Conservation (phyloP, 495 filamentous ascomycete genomes). For the Lepidopterella palustris region DNA sequence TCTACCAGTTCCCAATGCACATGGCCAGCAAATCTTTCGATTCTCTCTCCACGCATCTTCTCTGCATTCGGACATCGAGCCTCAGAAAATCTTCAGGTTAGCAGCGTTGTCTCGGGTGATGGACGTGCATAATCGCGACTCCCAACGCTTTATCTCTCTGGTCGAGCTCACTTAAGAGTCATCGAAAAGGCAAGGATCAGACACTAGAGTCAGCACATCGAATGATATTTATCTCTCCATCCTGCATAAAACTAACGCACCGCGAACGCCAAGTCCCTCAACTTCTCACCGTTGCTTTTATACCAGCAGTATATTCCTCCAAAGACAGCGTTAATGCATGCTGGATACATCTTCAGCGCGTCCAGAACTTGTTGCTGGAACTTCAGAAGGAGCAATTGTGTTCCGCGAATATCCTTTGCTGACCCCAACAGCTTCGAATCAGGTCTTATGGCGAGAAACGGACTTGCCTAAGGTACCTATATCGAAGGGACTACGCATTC, state of each 20-base stretch:
- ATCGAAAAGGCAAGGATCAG: not conserved
- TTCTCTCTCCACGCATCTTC: not conserved
- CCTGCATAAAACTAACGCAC: not conserved
- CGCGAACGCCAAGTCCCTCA: not conserved
- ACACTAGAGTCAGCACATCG: not conserved
- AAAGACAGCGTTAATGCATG: too few relatives aligned
- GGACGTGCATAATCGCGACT: not conserved
- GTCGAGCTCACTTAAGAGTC: not conserved
- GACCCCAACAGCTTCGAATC: too few relatives aligned
- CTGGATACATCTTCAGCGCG: too few relatives aligned
- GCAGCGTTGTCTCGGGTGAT: constrained; percentile 1
- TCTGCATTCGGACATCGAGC: not conserved
- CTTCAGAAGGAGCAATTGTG: too few relatives aligned
- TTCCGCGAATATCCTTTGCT: too few relatives aligned
- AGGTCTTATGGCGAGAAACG: too few relatives aligned
- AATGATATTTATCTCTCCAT: not conserved
- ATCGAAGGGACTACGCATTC: too few relatives aligned
- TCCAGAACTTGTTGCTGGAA: too few relatives aligned
- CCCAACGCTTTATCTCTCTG: not conserved
- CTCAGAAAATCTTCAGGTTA: too few relatives aligned
- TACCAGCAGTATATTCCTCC: too few relatives aligned
- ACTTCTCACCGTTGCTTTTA: not conserved
- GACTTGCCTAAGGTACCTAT: too few relatives aligned
- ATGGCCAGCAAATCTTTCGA: not conserved
- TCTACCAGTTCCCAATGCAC: not conserved